Evolutionary conservation across 225 moss, liverwort and hornwort species (phyloP), one percentile per base, ranked within the genome.

Genomic region (Marchantia paleacea): DNA sequence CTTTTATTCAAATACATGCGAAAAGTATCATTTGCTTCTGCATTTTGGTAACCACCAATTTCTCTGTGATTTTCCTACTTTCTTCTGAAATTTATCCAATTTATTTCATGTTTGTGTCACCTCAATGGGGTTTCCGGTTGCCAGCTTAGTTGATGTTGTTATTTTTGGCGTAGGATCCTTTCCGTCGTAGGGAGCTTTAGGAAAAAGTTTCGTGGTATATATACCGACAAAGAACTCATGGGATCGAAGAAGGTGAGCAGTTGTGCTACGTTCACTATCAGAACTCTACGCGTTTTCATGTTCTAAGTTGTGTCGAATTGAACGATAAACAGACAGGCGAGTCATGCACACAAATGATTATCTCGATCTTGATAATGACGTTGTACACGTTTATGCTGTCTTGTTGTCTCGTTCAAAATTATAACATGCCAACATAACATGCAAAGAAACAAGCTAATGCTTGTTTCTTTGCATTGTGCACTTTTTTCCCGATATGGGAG

Each of bases 201-300:
- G 68, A 85, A 86, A 80, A 95, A 95, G 81, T 86, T 93, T 15
- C 77, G 82, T 77, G 92, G 90, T 75, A 72, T 83, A 13, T 91
- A 88, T 80, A 90, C 88, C 25, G 84, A 87, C 67, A 84, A 86
- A 79, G 89, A 95, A 82, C 83, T 95, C 26, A 66, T 93, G 28
- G 95, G 95, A 80, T 82, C 89, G 30, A 87, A 80, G 80, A 95
- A 90, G 92, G 94, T 92, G 58, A 76, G 29, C 10, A 49, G 53
- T 24, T 64, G 12, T 78, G 22, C 66, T 13, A 19, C 69, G 10
- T 24, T 13, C 51, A 62, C 58, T 39, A 25, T 64, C 10, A 8
- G 13, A 47, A 13, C 22, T 69, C 13, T 15, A 30, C 15, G 69
- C 4, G 69, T 7, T 14, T 30, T 69, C 7, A 69, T n/a, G 0